Conservation (phyloP, 2,329 filamentous ascomycete species). For the Biscogniauxia mediterranea region DNA sequence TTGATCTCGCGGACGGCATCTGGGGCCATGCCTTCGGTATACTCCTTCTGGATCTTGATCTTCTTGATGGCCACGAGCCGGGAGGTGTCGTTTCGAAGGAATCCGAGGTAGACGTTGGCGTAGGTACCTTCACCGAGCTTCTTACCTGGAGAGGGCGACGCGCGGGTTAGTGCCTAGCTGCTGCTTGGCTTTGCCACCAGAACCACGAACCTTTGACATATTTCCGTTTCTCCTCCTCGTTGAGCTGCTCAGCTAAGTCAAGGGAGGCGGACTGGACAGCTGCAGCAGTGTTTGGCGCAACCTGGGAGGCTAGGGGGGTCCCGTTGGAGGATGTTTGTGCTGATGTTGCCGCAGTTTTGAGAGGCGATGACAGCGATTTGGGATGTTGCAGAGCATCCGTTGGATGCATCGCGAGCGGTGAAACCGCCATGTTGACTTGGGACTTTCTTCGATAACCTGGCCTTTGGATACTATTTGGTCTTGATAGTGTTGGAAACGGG, state of each 20-base stretch:
- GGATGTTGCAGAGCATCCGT: slow-evolving; percentile 27
- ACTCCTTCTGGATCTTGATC: slow-evolving; percentile 83
- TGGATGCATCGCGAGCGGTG: slow-evolving; percentile 30
- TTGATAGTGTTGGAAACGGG: background rate
- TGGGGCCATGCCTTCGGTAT: slow-evolving; percentile 86
- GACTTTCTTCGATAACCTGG: background rate
- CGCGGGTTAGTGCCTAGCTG: slow-evolving; percentile 7
- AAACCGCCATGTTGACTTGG: slow-evolving; percentile 30
- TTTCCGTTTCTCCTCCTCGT: slow-evolving; percentile 78
- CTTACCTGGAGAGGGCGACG: slow-evolving; percentile 55
- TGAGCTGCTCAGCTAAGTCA: slow-evolving; percentile 75
- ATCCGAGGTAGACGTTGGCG: slow-evolving; percentile 89
- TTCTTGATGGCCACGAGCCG: slow-evolving; percentile 88
- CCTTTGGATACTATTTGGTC: background rate
- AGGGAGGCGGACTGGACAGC: slow-evolving; percentile 35
- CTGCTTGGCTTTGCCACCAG: background rate
- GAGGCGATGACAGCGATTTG: slow-evolving; percentile 42
- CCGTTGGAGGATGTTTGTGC: slow-evolving; percentile 44
- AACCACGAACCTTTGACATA: slow-evolving; percentile 73
- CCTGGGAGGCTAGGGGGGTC: slow-evolving; percentile 38
- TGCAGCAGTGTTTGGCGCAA: slow-evolving; percentile 28
- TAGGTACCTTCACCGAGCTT: slow-evolving; percentile 97
- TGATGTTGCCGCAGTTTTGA: slow-evolving; percentile 41
- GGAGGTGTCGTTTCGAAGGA: slow-evolving; percentile 69
- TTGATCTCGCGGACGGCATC: slow-evolving; percentile 96